phyloP scores from a whole-genome alignment of 75 land plant genomes.

The Sequoia sempervirens region DNA sequence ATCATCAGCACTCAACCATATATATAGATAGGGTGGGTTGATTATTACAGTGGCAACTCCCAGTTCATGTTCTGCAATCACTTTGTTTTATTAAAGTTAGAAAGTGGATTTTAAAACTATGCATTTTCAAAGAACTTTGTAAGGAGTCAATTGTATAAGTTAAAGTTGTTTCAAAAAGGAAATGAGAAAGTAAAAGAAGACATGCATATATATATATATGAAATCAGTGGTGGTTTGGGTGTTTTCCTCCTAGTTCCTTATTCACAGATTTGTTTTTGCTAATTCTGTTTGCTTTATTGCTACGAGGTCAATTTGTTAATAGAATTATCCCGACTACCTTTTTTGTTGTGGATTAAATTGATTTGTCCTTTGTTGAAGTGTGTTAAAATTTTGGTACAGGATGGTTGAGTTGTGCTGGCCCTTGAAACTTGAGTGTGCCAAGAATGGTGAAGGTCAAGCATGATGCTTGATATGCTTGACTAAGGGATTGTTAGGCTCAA shows the following conservation, averaged over 20 bases:
- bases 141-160: too few relatives aligned
- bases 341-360: not conserved
- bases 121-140: too few relatives aligned
- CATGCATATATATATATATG: not conserved
- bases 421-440: not conserved
- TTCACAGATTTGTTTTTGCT: not conserved
- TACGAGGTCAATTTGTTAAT: not conserved
- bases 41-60: too few relatives aligned
- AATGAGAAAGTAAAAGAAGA: too few relatives aligned
- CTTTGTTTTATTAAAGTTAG: too few relatives aligned
- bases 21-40: too few relatives aligned
- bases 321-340: not conserved
- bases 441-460: not conserved
- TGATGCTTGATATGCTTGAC: not conserved
- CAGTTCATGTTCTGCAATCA: too few relatives aligned
- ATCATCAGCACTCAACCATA: too few relatives aligned
- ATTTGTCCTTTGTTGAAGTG: not conserved
- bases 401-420: not conserved
- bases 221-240: not conserved
- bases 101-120: too few relatives aligned
- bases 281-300: not conserved
- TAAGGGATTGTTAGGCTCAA: not conserved
- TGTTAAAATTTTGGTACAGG: conserved; percentile 1
- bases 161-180: too few relatives aligned
- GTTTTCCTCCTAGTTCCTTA: not conserved